These are phyloP conservation scores for Macaranga tanarius DNA, from an alignment of 441 rosid genomes.

Conservation along the genomic window DNA sequence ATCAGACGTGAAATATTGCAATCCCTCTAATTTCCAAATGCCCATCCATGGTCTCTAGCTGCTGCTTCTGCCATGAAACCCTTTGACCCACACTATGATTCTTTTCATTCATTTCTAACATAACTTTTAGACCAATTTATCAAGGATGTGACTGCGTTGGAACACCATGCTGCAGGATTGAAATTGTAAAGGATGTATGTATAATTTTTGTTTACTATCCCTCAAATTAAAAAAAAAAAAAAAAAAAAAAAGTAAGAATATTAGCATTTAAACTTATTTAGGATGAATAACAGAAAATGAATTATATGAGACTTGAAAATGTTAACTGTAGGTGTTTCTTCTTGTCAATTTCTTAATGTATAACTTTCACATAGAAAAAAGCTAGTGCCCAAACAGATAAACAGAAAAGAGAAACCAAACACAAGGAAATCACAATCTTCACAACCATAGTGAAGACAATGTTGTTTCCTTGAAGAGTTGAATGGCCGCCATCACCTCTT, in stretches of 20 bases:
- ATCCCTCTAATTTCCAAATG: background rate
- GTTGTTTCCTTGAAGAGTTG: background rate
- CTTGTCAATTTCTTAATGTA: background rate
- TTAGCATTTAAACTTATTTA: background rate
- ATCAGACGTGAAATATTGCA: background rate
- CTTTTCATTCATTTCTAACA: background rate
- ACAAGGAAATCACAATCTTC: background rate
- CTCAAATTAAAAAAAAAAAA: no score
- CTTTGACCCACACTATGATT: background rate
- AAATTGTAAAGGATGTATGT: background rate
- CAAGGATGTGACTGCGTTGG: background rate
- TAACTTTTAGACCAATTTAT: background rate
- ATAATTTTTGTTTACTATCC: background rate
- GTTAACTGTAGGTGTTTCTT: background rate
- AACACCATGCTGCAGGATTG: conserved; percentile 2
- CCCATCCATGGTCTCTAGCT: no score
- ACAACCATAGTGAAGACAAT: background rate
- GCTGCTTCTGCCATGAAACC: background rate
- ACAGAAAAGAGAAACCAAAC: background rate
- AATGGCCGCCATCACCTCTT: conserved; percentile 1
- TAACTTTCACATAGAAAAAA: no score
- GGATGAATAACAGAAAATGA: background rate
- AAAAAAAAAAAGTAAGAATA: background rate
- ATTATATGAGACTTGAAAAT: background rate
- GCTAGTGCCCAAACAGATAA: background rate